Conservation (phyloP, 208 protist genomes). For the Tritrichomonas musculus region DNA sequence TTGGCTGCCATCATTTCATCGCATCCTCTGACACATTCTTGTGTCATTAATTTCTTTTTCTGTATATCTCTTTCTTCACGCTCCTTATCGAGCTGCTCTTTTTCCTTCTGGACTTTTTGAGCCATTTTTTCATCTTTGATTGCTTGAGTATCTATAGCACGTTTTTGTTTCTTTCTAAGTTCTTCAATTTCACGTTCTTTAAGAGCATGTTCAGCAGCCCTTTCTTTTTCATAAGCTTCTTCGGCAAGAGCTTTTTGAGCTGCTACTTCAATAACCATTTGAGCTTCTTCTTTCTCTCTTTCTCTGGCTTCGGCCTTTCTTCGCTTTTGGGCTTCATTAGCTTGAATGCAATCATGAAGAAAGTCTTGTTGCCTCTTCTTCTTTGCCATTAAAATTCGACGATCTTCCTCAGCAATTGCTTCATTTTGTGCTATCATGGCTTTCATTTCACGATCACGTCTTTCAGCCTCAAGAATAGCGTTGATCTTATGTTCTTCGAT, state of each 20-base stretch:
- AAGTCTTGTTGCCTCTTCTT: neutral
- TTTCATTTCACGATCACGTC: neutral
- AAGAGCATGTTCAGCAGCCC: neutral
- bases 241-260: neutral
- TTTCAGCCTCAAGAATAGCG: neutral
- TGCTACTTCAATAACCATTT: neutral
- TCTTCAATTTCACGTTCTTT: slow-evolving; percentile 5
- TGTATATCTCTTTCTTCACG: neutral
- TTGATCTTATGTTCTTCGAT: slow-evolving; percentile 29
- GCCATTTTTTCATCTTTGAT: neutral
- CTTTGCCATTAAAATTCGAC: neutral
- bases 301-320: neutral
- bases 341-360: neutral
- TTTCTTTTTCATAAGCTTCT: neutral
- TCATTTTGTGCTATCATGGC: neutral
- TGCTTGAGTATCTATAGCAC: neutral
- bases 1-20: neutral
- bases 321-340: neutral
- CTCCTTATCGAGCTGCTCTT: neutral
- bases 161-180: neutral
- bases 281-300: neutral
- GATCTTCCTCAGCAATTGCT: neutral
- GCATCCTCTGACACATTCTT: neutral
- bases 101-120: neutral
- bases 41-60: neutral